These are phyloP conservation scores for Penicillium aurantiogriseum DNA, from an alignment of 2,329 filamentous ascomycete genomes.

Conservation along the genomic window DNA sequence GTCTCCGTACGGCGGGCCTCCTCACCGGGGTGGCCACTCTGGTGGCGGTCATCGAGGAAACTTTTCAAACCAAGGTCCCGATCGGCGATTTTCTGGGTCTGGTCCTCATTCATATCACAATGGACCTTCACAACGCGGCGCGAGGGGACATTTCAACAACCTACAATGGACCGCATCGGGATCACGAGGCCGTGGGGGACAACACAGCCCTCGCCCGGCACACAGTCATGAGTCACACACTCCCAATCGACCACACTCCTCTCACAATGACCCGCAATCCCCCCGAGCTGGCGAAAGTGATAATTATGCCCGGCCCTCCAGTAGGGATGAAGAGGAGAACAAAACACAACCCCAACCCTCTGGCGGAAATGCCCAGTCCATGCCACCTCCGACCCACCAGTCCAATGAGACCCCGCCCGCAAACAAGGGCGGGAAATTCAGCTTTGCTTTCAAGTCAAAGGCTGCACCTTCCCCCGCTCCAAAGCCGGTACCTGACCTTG, in stretches of 20 bases:
- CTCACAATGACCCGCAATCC: conserved; percentile 35
- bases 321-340: conserved; percentile 65
- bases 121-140: conserved; percentile 47
- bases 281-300: conserved; percentile 54
- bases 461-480: conserved; percentile 56
- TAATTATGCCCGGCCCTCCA: conserved; percentile 60
- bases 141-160: conserved; percentile 63
- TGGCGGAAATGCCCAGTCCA: conserved; percentile 31
- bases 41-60: conserved; percentile 57
- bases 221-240: conserved; percentile 36
- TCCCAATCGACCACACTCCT: conserved; percentile 29
- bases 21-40: conserved; percentile 53
- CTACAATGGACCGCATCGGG: conserved; percentile 67
- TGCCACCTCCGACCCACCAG: conserved; percentile 57
- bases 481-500: conserved; percentile 52
- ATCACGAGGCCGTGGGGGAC: conserved; percentile 52
- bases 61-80: conserved; percentile 50
- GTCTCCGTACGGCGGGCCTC: conserved; percentile 45
- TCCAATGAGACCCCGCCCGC: conserved; percentile 55
- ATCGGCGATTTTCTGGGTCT: conserved; percentile 46
- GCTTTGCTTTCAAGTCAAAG: conserved; percentile 88
- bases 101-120: conserved; percentile 50
- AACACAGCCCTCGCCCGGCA: conserved; percentile 42
- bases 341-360: conserved; percentile 48
- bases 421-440: conserved; percentile 69